Evolutionary conservation across 352 stramenopile species (phyloP), one percentile per base, ranked within the genome.

Genomic region (Phytophthora quininea): DNA sequence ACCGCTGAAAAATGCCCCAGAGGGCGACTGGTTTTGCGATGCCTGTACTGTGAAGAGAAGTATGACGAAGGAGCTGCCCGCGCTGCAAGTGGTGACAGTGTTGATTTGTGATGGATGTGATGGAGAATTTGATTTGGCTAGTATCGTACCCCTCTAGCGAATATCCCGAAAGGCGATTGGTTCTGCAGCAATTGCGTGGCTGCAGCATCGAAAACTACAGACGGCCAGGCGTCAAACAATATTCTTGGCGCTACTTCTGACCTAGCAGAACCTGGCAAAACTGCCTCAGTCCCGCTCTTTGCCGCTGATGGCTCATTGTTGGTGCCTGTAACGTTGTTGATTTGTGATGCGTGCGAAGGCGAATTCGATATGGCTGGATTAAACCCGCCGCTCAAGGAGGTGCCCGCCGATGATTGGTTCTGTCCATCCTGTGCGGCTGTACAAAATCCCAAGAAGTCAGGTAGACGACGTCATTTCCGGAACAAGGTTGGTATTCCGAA

Each of bases 81-180:
- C 42, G 0, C 24, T 42, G 54, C 40, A 61, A 24, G 32, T 52
- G 11, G 58, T 72, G 33, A 73, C 55, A 14, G 14, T 90, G 38
- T 53, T 92, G 11, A 76, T 89, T 6, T 95, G 87, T 45, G 84
- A 90, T 52, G 82, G 82, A 24, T 95, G 87, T 48, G 75, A 92
- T 12, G 60, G 67, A 19, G 80, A 94, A 47, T 86, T 79, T 40
- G 79, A 90, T n/a, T 75, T 88, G 66, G 64, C 75, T 12, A 66
- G 51, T 32, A 46, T 93, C 3, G 4, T 71, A 31, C 83, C 82
- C 81, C 81, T 5, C 49, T 90, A 1, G 52, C 53, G 2, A 61
- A 64, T 24, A 66, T 88, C 38, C 80, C 76, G 2, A 55, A 73
- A 38, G 75, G 76, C 32, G 73, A 88, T 11, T 88, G 81, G 79